Percentiles rank a stretch among this genome's conserved stretches.
phyloP scores from a whole-genome alignment of 2,329 filamentous ascomycete species.

The Meredithiella fracta region DNA sequence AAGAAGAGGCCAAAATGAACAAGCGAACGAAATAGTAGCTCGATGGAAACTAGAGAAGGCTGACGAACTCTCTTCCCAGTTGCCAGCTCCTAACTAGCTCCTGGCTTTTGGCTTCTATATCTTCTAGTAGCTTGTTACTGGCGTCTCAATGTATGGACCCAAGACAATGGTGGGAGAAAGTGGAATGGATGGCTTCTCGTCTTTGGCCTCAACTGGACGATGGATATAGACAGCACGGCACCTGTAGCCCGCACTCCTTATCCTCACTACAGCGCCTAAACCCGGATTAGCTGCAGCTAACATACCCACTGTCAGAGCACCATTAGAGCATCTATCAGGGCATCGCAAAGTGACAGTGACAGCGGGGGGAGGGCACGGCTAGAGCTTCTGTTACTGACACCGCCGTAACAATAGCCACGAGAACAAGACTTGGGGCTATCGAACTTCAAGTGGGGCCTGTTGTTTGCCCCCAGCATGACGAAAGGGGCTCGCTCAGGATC shows the following conservation, averaged over 20 bases:
- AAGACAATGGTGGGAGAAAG: slow-evolving; percentile 3
- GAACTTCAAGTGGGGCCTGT: not conserved
- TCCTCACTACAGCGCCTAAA: not conserved
- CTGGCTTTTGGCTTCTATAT: no score
- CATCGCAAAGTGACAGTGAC: not conserved
- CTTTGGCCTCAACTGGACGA: not conserved
- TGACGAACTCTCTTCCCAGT: not conserved
- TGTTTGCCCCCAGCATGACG: not conserved
- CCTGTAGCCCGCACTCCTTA: no score
- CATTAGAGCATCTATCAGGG: not conserved
- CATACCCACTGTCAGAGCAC: not conserved
- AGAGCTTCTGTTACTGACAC: not conserved
- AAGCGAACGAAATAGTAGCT: not conserved
- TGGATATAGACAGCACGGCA: not conserved
- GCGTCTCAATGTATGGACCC: not conserved
- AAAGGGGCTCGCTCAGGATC: not conserved
- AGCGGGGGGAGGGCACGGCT: not conserved
- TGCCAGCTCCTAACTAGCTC: no score
- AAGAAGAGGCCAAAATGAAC: slow-evolving; percentile 3
- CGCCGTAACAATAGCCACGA: not conserved
- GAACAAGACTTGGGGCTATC: not conserved
- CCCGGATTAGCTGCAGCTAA: not conserved
- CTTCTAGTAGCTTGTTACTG: not conserved
- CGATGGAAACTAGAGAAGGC: slow-evolving; percentile 4
- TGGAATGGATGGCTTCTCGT: slow-evolving; percentile 5